Base-by-base conservation (phyloP, 257 asterid species). In the Scutellaria barbata region DNA sequence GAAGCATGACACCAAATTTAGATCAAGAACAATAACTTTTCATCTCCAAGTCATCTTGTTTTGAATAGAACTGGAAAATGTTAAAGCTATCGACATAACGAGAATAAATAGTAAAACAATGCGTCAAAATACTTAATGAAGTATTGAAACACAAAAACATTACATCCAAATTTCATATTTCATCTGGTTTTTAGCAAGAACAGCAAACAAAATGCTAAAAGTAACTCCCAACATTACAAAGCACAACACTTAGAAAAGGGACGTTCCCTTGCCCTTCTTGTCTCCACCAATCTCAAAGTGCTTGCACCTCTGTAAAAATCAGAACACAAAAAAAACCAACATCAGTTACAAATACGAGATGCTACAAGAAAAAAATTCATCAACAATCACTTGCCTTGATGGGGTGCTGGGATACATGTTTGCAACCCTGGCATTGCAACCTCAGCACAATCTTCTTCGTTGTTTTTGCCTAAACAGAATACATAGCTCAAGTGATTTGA, bases 371-470 rank as follows among this genome's bases (percentile, higher is more conserved):
- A 46, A 37, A 53, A 7, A 48, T 6, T 52, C 11, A 18, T 39
- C 12, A 47, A 46, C 14, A 10, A 22, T 58, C 22, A 69, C 76
- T 1, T 22, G 85, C 94, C 94, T 88, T 88, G 77, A 88, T 85
- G 0, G 95, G 79, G 48, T 88, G 95, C 83, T 88, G 95, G 7
- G 95, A 88, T 3, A 85, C 82, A 66, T 88, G 95, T 30, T 88
- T 88, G 84, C 95, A 88, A 22, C 88, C 76, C 76, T 88, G 95
- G 80, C 95, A 88, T 9, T 88, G 95, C 63, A 85, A 63, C 86
- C 91, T 83, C 65, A 88, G 77, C 66, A 88, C 96, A 71, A 88
- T 88, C 87, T 88, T 88, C 84, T 89, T 86, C 0, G 96, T 86
- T 0, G 96, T 89, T 77, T 89, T 89, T 2, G 92, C 95, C 95